Conservation (phyloP, 2,329 filamentous ascomycete species). For the Colletotrichum graminicola region DNA sequence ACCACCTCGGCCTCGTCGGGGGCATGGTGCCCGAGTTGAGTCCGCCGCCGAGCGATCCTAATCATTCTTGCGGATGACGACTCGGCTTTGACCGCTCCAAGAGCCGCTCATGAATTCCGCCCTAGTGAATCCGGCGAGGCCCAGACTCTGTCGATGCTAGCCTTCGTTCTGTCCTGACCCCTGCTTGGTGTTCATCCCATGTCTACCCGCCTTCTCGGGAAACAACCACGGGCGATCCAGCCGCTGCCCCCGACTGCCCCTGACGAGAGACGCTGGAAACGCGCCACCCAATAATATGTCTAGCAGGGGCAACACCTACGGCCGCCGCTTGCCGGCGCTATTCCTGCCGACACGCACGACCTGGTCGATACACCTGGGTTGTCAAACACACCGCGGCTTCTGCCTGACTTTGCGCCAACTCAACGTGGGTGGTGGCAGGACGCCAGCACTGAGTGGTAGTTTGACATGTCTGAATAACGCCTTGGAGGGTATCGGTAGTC, state of each 20-base stretch:
- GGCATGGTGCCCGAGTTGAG: background rate
- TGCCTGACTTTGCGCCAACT: background rate
- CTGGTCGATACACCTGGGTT: background rate
- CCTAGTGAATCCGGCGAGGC: slow-evolving; percentile 1
- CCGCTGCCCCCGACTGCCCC: slow-evolving; percentile 16
- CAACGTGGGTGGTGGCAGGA: background rate
- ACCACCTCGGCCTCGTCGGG: background rate
- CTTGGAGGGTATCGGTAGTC: background rate
- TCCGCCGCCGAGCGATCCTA: slow-evolving; percentile 10
- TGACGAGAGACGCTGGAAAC: slow-evolving; percentile 16
- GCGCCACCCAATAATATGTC: slow-evolving; percentile 9
- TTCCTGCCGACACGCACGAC: background rate
- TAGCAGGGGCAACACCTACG: slow-evolving; percentile 1
- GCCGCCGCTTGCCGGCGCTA: slow-evolving; percentile 10
- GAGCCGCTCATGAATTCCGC: background rate
- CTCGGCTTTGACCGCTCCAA: background rate
- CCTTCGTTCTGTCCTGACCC: slow-evolving; percentile 9
- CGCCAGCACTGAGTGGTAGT: background rate
- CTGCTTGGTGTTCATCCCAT: slow-evolving; percentile 23
- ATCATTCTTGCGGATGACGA: slow-evolving; percentile 22
- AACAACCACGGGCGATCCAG: slow-evolving; percentile 14
- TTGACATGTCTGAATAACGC: background rate
- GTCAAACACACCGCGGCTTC: background rate
- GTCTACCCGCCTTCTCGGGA: slow-evolving; percentile 17
- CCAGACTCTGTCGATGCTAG: slow-evolving; percentile 15